Evolutionary conservation across 495 filamentous ascomycete species (phyloP), one percentile per base, ranked within the genome.

Genomic region (Wilcoxina mikolae): DNA sequence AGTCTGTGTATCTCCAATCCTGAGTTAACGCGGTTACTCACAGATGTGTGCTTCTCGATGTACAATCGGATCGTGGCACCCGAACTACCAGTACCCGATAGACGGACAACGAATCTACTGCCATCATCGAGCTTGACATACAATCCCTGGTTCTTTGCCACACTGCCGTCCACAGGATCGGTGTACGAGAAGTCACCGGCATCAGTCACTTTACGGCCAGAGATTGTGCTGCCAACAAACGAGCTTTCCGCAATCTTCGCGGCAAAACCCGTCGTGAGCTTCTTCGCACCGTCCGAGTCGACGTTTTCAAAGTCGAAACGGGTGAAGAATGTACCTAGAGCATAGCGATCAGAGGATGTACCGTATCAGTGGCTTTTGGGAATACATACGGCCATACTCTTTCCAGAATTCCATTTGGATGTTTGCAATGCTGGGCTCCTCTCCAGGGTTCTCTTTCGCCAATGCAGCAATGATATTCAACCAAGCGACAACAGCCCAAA

Each of bases 351-450:
- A 51, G 22, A 27, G 27, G 9, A 28, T 15, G 15, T 31, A 44
- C 26, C 18, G 4, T 17, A 18, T 54, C 9, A 9, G 4, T 54
- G 18, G n/a, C 24, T 27, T 27, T 49, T 3, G 1, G 11, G 28
- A 39, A 24, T n/a, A 58, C 57, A 35, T 51, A 65, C 62, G 85
- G 59, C 91, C 91, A 66, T 98, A 98, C 53, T 78, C 87, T 58
- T 81, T 77, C 91, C 91, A 98, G 80, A 98, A 96, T 60, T 95
- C 90, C 56, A 84, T 78, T 75, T 96, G 91, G 70, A 98, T 95
- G 62, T 83, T 83, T 57, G 81, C 82, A 66, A 98, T 98, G 72
- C 84, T 93, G 35, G 93, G 91, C 3, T 78, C 68, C 46, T 65
- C 77, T 4, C 68, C 74, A 42, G 84, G 78, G 65, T 85, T 78